phyloP scores from a whole-genome alignment of 78 protist genomes.

The Dictyostelium intermedium region DNA sequence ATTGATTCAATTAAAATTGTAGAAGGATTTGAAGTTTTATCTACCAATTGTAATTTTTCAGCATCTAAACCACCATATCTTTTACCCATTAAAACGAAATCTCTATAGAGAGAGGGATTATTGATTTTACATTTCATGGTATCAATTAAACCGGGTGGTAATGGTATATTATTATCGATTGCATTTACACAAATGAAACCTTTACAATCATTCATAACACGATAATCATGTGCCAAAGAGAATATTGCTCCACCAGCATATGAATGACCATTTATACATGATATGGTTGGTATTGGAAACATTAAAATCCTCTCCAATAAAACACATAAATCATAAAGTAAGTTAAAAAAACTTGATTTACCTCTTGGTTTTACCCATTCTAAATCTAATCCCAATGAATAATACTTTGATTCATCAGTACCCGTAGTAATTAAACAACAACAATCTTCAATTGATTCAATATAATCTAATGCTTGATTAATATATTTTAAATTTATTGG shows the following conservation, averaged over 20 bases:
- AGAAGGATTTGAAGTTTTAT: not conserved
- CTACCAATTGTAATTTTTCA: constrained; percentile 11
- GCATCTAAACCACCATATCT: constrained; percentile 29
- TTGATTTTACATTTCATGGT: constrained; percentile 18
- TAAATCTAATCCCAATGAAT: constrained; percentile 45
- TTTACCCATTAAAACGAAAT: constrained; percentile 31
- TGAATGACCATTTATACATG: constrained; percentile 36
- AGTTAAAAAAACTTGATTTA: not conserved
- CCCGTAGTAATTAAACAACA: constrained; percentile 30
- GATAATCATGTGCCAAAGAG: constrained; percentile 19
- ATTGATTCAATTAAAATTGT: not conserved
- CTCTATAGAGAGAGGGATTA: not conserved
- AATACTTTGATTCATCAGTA: constrained; percentile 19
- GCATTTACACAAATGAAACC: constrained; percentile 61
- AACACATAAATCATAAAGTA: not conserved
- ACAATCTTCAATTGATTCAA: constrained; percentile 16
- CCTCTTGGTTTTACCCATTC: not conserved
- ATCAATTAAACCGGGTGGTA: constrained; percentile 51
- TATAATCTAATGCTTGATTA: constrained; percentile 43
- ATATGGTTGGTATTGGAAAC: constrained; percentile 48
- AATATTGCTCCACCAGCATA: constrained; percentile 71
- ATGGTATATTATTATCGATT: constrained; percentile 41
- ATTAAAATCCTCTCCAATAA: constrained; percentile 26
- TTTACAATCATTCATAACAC: constrained; percentile 20
- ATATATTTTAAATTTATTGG: constrained; percentile 16